Base-by-base conservation (phyloP, 176 grass and related monocot genomes). In the Bonia amplexicaulis region DNA sequence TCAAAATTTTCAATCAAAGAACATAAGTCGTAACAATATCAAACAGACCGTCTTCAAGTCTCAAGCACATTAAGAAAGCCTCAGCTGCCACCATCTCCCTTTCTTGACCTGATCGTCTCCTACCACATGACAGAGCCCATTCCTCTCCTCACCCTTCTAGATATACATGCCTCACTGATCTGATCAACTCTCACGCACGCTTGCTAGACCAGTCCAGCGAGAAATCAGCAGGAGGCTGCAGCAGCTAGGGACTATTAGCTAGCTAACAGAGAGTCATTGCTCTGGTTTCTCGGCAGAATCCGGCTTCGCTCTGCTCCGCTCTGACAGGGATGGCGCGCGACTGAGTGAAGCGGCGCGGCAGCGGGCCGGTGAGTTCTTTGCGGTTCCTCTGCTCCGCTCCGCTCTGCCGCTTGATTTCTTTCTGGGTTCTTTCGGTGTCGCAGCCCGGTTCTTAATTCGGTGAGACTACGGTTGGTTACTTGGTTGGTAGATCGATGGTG, bases 91-190 rank as follows among this genome's bases (percentile, higher is more conserved):
- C 48, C 3, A 58, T 26, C 67, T n/a, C 33, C 65, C 57, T 82
- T 64, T 22, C 66, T 82, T 86, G 88, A 86, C 88, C 79, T 1
- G 78, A 78, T 90, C 83, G 74, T 17, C 74, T 42, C 55, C 74
- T 77, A 55, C 78, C 60, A 10, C 27, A 12, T 44, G 49, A 42
- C 20, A 73, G 37, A 45, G 1, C 25, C 62, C 66, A 54, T 54
- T 8, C 52, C 48, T 15, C 48, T 6, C 17, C 17, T 6, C 17
- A 20, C 20, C 17, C 52, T 3, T 54, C 16, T 7, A 54, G 52
- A 79, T 46, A 66, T 52, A 80, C 57, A 31, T 39, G 37, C 68
- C 40, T 62, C 26, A 16, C 52, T 13, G 40, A n/a, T 45, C 67
- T 19, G 66, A 42, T 69, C 49, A 31, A 29, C 60, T 48, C 77